Conservation (phyloP, 1,284 basidiomycete species). For the Limonomyces culmigenus region DNA sequence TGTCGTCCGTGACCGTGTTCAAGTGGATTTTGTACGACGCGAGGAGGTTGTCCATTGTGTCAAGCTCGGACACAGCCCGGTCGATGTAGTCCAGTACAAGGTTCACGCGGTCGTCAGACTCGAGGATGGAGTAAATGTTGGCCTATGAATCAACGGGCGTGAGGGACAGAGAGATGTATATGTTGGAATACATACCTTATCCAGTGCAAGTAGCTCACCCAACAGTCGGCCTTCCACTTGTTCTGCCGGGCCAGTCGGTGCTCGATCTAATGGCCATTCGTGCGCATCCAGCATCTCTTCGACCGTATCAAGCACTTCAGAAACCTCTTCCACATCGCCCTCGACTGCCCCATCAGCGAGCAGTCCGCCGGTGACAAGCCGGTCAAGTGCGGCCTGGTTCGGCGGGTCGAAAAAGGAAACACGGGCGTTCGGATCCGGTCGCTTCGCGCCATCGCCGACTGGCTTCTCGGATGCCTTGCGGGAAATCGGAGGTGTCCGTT, state of each 20-base stretch:
- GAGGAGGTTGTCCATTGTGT: constrained; percentile 73
- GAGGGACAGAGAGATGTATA: constrained; percentile 1
- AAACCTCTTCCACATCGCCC: constrained; percentile 27
- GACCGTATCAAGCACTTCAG: constrained; percentile 50
- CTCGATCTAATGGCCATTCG: constrained; percentile 70
- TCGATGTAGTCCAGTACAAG: constrained; percentile 84
- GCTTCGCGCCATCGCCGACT: too few species aligned
- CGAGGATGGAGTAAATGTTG: constrained; percentile 93
- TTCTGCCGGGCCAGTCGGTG: constrained; percentile 62
- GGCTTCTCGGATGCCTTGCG: too few species aligned
- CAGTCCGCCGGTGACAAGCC: constrained; percentile 43
- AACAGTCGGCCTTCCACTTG: constrained; percentile 74
- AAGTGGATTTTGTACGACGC: constrained; percentile 89
- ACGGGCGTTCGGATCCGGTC: constrained; percentile 40
- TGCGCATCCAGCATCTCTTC: constrained; percentile 99
- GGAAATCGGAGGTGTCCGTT: too few species aligned
- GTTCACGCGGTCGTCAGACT: constrained; percentile 76
- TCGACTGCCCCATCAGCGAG: constrained; percentile 34
- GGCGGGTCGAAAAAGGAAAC: constrained; percentile 67
- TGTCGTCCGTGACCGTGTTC: constrained; percentile 88
- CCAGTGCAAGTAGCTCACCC: constrained; percentile 79
- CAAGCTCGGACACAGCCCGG: constrained; percentile 71
- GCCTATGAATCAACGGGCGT: constrained; percentile 33
- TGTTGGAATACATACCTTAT: constrained; percentile 46
- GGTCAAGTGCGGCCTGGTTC: constrained; percentile 59